A percentile compares a stretch with the other conserved stretches of the same genome.
Conservation (phyloP, 108 stramenopile species). For the Nitzschia palea region DNA sequence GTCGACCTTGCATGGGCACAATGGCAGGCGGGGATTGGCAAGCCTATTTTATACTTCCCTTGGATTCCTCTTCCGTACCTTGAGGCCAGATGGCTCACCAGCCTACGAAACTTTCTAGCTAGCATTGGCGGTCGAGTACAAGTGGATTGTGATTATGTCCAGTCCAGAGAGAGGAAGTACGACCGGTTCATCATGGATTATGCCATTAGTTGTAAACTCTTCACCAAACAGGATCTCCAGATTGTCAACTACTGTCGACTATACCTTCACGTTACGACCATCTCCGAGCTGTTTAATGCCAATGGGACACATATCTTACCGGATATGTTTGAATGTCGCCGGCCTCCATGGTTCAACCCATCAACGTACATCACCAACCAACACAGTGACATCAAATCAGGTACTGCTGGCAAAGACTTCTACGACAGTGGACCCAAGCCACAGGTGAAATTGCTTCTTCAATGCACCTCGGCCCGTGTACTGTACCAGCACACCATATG, state of each 20-base stretch:
- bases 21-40: not conserved
- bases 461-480: too few relatives aligned
- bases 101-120: not conserved
- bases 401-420: not conserved
- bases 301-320: not conserved
- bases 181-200: not conserved
- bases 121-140: not conserved
- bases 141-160: not conserved
- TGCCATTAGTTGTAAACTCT: not conserved
- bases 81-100: conserved; percentile 1
- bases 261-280: not conserved
- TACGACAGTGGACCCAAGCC: not conserved
- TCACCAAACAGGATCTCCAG: not conserved
- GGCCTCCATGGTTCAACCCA: not conserved
- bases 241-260: conserved; percentile 6
- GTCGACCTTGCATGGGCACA: not conserved
- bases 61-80: not conserved
- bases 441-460: too few relatives aligned
- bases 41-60: not conserved
- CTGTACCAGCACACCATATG: too few relatives aligned
- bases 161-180: not conserved
- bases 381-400: not conserved
- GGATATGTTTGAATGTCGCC: not conserved
- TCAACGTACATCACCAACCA: too few relatives aligned
- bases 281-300: not conserved